phyloP scores from a whole-genome alignment of 179 eudicot genomes.

The Spinacia oleracea region DNA sequence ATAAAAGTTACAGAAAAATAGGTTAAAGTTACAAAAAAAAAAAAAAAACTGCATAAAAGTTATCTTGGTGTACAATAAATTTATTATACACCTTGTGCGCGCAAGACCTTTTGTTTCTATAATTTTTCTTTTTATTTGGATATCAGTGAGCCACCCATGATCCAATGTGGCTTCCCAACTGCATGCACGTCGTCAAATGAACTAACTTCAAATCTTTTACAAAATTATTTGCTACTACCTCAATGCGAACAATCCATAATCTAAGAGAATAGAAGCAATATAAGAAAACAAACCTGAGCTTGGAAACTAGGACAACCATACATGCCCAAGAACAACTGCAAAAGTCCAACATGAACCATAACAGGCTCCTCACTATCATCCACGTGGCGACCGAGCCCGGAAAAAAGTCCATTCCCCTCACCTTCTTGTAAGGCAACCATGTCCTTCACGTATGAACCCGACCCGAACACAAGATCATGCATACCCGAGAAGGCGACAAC shows the following conservation, averaged over 20 bases:
- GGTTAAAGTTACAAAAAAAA: too few species aligned
- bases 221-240: neutral
- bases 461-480: constrained; percentile 32
- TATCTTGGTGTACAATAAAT: too few species aligned
- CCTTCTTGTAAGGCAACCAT: constrained; percentile 44
- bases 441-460: constrained; percentile 32
- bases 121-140: too few species aligned
- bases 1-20: too few species aligned
- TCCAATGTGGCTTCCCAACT: too few species aligned
- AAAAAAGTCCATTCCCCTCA: constrained; percentile 38
- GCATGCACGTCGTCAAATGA: neutral
- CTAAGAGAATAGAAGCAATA: neutral
- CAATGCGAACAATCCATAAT: neutral
- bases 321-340: constrained; percentile 50
- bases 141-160: too few species aligned
- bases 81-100: too few species aligned
- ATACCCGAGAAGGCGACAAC: constrained; percentile 38
- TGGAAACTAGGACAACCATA: constrained; percentile 41
- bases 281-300: constrained; percentile 44
- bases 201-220: neutral
- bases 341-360: constrained; percentile 69
- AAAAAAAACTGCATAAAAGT: too few species aligned
- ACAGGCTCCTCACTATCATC: constrained; percentile 39
- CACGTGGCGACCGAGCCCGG: constrained; percentile 32
- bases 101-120: too few species aligned